These are phyloP conservation scores for Apiotrichum akiyoshidainum DNA, from an alignment of 1,284 basidiomycete species.

Conservation along the genomic window DNA sequence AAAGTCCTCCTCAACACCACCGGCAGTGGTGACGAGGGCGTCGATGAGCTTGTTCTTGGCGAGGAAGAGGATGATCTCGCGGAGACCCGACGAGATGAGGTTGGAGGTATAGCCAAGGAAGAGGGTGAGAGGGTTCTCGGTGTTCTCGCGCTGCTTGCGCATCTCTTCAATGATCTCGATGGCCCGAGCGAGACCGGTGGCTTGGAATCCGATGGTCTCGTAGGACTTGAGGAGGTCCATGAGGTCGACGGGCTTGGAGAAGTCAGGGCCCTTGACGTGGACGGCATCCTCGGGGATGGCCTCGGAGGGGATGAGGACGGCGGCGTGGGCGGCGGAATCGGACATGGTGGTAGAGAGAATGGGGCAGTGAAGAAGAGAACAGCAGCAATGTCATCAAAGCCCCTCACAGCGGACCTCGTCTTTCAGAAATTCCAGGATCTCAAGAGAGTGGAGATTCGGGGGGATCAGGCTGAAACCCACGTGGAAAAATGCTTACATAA, in stretches of 20 bases:
- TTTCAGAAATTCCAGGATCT: too few species aligned
- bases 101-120: slow-evolving; percentile 99
- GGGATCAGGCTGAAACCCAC: too few species aligned
- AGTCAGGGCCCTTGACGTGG: slow-evolving; percentile 81
- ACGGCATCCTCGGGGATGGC: slow-evolving; percentile 69
- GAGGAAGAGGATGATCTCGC: slow-evolving; percentile 88
- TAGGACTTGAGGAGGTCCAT: slow-evolving; percentile 73
- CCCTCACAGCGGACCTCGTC: neutral
- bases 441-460: too few species aligned
- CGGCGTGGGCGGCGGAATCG: slow-evolving; percentile 53
- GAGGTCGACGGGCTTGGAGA: slow-evolving; percentile 68
- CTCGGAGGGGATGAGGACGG: slow-evolving; percentile 73
- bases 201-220: slow-evolving; percentile 92
- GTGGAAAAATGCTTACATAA: too few species aligned
- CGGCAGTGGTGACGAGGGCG: slow-evolving; percentile 92
- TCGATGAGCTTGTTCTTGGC: slow-evolving; percentile 90
- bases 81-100: slow-evolving; percentile 92
- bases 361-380: neutral
- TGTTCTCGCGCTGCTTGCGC: slow-evolving; percentile 40
- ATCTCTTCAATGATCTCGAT: slow-evolving; percentile 56
- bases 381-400: neutral
- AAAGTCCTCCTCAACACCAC: slow-evolving; percentile 97
- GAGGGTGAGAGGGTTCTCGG: slow-evolving; percentile 58
- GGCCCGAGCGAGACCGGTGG: slow-evolving; percentile 81
- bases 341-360: slow-evolving; percentile 7